These are phyloP conservation scores for Alternaria triticina DNA, from an alignment of 2,329 filamentous ascomycete species.

Conservation along the genomic window DNA sequence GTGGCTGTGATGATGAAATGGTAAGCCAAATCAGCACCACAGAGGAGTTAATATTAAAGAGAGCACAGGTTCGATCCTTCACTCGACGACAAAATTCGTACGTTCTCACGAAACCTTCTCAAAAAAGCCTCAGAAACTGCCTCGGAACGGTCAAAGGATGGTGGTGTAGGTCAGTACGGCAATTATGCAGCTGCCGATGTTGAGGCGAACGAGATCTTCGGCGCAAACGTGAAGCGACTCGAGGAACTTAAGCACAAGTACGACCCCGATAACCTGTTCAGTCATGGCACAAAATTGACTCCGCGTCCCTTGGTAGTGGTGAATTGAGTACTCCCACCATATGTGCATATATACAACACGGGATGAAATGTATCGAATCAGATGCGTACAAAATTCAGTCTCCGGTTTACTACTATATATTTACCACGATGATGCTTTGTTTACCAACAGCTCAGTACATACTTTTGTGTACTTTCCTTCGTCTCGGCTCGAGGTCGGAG, in stretches of 20 bases:
- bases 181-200: constrained; percentile 41
- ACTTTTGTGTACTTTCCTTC: neutral
- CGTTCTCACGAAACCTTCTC: constrained; percentile 32
- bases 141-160: constrained; percentile 25
- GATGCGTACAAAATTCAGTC: neutral
- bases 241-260: constrained; percentile 44
- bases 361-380: neutral
- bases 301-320: constrained; percentile 29
- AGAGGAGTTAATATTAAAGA: neutral
- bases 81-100: constrained; percentile 34
- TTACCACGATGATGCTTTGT: neutral
- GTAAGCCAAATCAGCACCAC: constrained; percentile 16
- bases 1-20: constrained; percentile 42
- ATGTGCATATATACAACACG: neutral
- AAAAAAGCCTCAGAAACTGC: constrained; percentile 32
- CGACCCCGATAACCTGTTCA: constrained; percentile 44
- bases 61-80: constrained; percentile 30
- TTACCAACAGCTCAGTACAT: neutral
- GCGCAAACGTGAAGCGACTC: constrained; percentile 40
- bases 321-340: constrained; percentile 11
- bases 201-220: constrained; percentile 38
- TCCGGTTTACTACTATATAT: neutral
- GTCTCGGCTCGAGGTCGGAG: neutral
- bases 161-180: constrained; percentile 40
- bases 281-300: constrained; percentile 31